A percentile compares a stretch with the other conserved stretches of the same genome.
Conservation (phyloP, 768 basidiomycete species). For the Lactarius indigo region DNA sequence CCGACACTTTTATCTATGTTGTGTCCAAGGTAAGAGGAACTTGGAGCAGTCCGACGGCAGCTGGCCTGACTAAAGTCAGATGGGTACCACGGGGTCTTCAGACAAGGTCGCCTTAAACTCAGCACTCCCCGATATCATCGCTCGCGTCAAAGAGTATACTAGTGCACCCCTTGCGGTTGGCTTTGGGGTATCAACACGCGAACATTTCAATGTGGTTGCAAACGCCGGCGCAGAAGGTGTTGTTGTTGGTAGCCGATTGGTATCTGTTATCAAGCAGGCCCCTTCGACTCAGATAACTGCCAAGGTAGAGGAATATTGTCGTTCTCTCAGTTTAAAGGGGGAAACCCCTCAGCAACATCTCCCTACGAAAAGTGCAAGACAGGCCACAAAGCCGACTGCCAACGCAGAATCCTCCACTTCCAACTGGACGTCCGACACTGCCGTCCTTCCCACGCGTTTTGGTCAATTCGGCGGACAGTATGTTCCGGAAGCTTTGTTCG, state of each 20-base stretch:
- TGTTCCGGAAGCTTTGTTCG: constrained; percentile 94
- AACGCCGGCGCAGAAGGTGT: constrained; percentile 93
- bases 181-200: constrained; percentile 89
- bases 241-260: constrained; percentile 87
- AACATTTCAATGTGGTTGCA: constrained; percentile 83
- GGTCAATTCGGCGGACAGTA: constrained; percentile 97
- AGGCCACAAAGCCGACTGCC: constrained; percentile 33
- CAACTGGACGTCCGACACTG: constrained; percentile 36
- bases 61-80: constrained; percentile 43
- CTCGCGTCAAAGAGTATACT: constrained; percentile 75
- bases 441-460: constrained; percentile 74
- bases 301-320: constrained; percentile 70
- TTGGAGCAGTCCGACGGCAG: not conserved
- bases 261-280: constrained; percentile 71
- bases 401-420: constrained; percentile 33
- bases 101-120: constrained; percentile 65
- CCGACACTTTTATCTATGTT: constrained; percentile 96
- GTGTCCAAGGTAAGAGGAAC: constrained; percentile 76
- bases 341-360: constrained; percentile 27
- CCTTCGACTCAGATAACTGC: constrained; percentile 45
- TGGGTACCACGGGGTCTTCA: constrained; percentile 97
- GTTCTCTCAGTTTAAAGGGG: constrained; percentile 55
- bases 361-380: constrained; percentile 30
- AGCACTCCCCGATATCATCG: constrained; percentile 78
- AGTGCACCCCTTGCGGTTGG: constrained; percentile 89